Base-by-base conservation (phyloP, 495 filamentous ascomycete genomes). In the Trichoderma virens region DNA sequence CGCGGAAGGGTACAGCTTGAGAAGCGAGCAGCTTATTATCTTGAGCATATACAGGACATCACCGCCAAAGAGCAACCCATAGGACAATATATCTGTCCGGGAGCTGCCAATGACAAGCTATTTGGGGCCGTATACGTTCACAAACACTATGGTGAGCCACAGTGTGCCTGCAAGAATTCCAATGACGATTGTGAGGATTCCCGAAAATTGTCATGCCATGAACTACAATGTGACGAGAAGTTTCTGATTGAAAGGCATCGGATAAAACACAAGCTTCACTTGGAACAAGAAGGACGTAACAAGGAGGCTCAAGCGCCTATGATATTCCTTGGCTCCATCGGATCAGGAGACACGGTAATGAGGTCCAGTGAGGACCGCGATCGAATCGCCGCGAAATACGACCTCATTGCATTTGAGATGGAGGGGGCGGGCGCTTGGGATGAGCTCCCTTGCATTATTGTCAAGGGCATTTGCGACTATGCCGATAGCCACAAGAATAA, bases 401-500 rank as follows among this genome's bases (percentile, higher is more conserved):
- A 70, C 20, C 60, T 79, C 16, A 75, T 78, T 38, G 74, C 65
- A 3, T 76, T 78, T 39, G 76, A 79, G 63, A 79, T 77, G 74
- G 76, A 79, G 66, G 76, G 75, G 0, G 75, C 75, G 7, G 78
- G 77, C 1, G 69, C 72, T 0, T 76, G 74, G 73, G 75, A 78
- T 18, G 65, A 66, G 14, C 27, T 76, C 4, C 71, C 72, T 1
- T 74, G 65, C 27, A 30, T 79, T 2, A 66, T 79, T 1, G n/a
- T n/a, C n/a, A n/a, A n/a, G n/a, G n/a, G n/a, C n/a, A n/a, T n/a
- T n/a, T n/a, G n/a, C n/a, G n/a, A 69, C 79, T 81, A 79, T 60
- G 72, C 71, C 1, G 78, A 80, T 60, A 77, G 74, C 60, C 76
- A 79, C 60, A 79, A 79, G 65, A 70, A 4, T 14, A 11, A 41